Base-by-base conservation (phyloP, 495 filamentous ascomycete genomes). In the Hyaloscypha hepaticicola region DNA sequence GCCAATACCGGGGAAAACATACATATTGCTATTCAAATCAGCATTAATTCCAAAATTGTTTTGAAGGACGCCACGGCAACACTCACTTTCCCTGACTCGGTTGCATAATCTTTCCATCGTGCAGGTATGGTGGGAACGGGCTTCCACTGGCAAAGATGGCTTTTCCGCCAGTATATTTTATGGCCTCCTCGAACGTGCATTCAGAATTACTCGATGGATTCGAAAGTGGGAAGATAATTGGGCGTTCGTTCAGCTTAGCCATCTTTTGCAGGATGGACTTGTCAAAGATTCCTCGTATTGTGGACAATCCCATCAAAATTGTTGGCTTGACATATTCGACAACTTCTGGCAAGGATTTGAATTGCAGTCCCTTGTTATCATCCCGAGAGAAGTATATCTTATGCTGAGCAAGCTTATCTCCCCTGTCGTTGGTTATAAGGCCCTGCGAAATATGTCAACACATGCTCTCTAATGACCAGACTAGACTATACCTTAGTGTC, bases 1-100 rank as follows among this genome's bases (percentile, higher is more conserved):
- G 24, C 90, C 90, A 67, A 93, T 91, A 68, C 90, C 90, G 1
- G 90, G 90, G 81, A 93, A 93, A 58, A 93, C 89, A 64, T 92
- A 93, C 87, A 90, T 90, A 81, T 91, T 90, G 79, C 89, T 90
- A 22, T 19, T 33, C 19, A 55, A 38, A 31, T 65, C 61, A 70
- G 65, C 31, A 55, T 48, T 29, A 24, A 38, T 4, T 34, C 9
- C 28, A 57, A 12, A 6, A 33, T 3, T 1, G 33, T n/a, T 12
- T 21, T 52, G 12, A 5, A 29, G 26, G 28, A 16, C n/a, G n/a
- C 26, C 16, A 26, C n/a, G 16, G n/a, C 12, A 27, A 25, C 12
- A 67, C 68, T 67, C 55, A 70, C 68, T 71, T 73, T 66, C 83
- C 90, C 78, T 93, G 90, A 66, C 90, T 89, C 14, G 90, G 86